phyloP scores from a whole-genome alignment of 2,329 filamentous ascomycete species.

The Emmonsia crescens region DNA sequence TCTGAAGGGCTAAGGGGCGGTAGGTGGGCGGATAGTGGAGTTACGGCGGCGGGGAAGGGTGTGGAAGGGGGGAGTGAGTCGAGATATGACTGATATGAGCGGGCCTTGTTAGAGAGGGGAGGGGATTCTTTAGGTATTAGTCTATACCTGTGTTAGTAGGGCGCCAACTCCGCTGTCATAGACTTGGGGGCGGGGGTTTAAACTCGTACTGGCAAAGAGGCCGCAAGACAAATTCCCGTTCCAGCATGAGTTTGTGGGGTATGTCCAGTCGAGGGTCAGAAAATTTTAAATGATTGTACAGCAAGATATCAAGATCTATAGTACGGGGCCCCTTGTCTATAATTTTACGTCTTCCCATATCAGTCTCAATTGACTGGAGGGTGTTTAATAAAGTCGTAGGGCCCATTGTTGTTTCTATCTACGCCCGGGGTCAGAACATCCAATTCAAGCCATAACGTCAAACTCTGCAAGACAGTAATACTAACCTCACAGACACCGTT shows the following conservation, averaged over 20 bases:
- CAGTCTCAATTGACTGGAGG: conserved; percentile 73
- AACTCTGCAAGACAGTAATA: conserved; percentile 12
- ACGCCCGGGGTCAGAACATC: background rate
- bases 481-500: conserved; percentile 87
- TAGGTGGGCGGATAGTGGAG: conserved; percentile 27
- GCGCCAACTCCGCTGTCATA: background rate
- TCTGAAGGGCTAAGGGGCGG: conserved; percentile 49
- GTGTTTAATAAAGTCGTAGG: conserved; percentile 67
- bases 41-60: conserved; percentile 29
- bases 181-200: conserved; percentile 8
- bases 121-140: conserved; percentile 32
- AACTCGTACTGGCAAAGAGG: conserved; percentile 55
- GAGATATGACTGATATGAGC: conserved; percentile 27
- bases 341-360: conserved; percentile 67
- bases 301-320: conserved; percentile 85
- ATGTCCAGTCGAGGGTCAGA: conserved; percentile 64
- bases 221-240: conserved; percentile 86
- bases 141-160: conserved; percentile 16
- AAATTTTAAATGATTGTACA: conserved; percentile 61
- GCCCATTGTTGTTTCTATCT: conserved; percentile 71
- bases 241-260: conserved; percentile 73
- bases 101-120: conserved; percentile 20
- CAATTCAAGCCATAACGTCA: conserved; percentile 2
- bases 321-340: conserved; percentile 91
- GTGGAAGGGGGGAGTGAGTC: conserved; percentile 25